Conservation (phyloP, 805 yeast genomes). For the Candida taoyuanica region DNA sequence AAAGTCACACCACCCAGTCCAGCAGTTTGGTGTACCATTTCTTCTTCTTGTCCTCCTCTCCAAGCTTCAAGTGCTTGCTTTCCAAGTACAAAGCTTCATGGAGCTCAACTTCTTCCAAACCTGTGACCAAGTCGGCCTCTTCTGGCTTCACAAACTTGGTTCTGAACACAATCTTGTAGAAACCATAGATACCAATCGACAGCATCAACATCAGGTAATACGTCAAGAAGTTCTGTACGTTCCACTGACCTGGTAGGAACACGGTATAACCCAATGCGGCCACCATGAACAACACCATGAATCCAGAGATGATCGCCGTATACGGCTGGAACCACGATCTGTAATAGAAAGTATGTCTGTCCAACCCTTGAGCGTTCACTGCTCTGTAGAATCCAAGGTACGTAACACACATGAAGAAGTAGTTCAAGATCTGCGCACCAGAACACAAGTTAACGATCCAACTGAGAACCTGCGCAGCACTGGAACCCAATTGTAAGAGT, state of each 20-base stretch:
- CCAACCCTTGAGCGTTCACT: conserved; percentile 45
- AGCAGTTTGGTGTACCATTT: neutral
- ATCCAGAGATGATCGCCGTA: conserved; percentile 42
- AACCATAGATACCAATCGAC: conserved; percentile 39
- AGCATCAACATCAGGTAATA: conserved; percentile 69
- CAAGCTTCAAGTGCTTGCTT: neutral
- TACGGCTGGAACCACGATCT: conserved; percentile 58
- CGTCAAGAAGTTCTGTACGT: conserved; percentile 57
- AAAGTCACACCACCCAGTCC: neutral
- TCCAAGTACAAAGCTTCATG: conserved; percentile 39
- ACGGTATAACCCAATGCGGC: conserved; percentile 63
- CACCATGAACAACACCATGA: conserved; percentile 45
- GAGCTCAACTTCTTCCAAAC: conserved; percentile 50
- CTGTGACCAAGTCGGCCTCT: conserved; percentile 51
- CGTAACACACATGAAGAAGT: conserved; percentile 50
- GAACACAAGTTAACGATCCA: conserved; percentile 73
- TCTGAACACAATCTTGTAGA: conserved; percentile 45
- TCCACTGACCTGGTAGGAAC: conserved; percentile 68
- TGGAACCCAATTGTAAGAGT: conserved; percentile 55
- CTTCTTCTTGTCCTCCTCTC: neutral
- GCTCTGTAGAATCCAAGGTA: conserved; percentile 63
- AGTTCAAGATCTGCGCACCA: conserved; percentile 59
- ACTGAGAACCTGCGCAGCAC: conserved; percentile 56
- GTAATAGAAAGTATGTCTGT: conserved; percentile 37
- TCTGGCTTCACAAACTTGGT: conserved; percentile 40